phyloP scores from a whole-genome alignment of 768 basidiomycete genomes.

The Tulasnella sp. region DNA sequence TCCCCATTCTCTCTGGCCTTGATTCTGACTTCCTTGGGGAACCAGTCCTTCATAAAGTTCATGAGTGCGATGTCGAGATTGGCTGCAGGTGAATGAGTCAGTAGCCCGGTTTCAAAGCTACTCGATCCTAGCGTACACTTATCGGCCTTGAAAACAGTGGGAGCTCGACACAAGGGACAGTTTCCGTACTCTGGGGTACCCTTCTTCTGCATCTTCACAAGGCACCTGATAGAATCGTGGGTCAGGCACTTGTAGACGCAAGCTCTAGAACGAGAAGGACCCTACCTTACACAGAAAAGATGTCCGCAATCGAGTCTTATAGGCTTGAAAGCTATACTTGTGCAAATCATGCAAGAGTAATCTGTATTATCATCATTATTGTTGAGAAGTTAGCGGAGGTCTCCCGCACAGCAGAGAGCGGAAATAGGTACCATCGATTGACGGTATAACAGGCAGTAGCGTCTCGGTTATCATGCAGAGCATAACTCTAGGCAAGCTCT shows the following conservation, averaged over 20 bases:
- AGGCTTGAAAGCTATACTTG: constrained; percentile 85
- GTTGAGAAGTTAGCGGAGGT: constrained; percentile 29
- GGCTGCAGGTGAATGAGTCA: constrained; percentile 35
- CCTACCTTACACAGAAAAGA: constrained; percentile 36
- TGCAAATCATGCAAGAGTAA: constrained; percentile 83
- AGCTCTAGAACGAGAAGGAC: neutral
- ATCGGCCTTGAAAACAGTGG: constrained; percentile 68
- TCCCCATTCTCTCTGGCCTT: constrained; percentile 68
- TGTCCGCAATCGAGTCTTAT: constrained; percentile 76
- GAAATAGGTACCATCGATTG: constrained; percentile 44
- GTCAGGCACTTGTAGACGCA: neutral
- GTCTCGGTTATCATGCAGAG: constrained; percentile 77
- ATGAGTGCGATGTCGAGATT: constrained; percentile 73
- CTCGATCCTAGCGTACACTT: constrained; percentile 45
- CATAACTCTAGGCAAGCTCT: constrained; percentile 52
- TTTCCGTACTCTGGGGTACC: constrained; percentile 41
- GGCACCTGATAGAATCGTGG: constrained; percentile 31
- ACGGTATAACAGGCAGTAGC: constrained; percentile 71
- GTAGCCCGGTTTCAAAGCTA: neutral
- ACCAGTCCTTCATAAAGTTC: constrained; percentile 90
- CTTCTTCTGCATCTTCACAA: constrained; percentile 87
- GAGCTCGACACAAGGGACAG: constrained; percentile 81
- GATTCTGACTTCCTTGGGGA: constrained; percentile 68
- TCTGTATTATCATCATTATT: no score
- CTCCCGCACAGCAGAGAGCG: neutral